Base-by-base conservation (phyloP, 1,284 basidiomycete species). In the Apiotrichum veenhuisii region DNA sequence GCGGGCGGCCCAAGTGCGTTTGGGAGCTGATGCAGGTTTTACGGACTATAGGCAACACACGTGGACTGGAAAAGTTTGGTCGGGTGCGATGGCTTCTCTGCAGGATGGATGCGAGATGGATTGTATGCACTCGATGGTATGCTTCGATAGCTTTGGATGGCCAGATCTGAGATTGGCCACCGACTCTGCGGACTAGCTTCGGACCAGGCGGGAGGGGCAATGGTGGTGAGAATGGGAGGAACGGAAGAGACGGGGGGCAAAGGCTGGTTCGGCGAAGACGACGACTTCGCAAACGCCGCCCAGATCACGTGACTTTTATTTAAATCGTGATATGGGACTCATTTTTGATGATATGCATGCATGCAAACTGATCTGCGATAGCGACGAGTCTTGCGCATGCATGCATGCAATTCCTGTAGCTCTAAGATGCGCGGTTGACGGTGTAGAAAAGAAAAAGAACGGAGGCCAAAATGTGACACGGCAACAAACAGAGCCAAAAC, bases 241-340 rank as follows among this genome's bases (percentile, higher is more conserved):
- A 23, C 22, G 33, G 45, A 34, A 36, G 46, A 48, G 33, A 12
- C n/a, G 26, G 42, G n/a, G 44, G 46, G 33, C n/a, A 5, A 41
- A 33, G 34, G 46, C 46, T 36, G 46, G 34, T 33, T 48, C 46
- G 46, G 46, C 46, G 46, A 48, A 48, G 46, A 37, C 18, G 30
- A 23, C 8, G 17, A 23, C 27, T 23, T 48, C 46, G 27, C 27
- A 48, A 48, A 48, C 46, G 46, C 46, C 46, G 46, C 17, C 9
- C 2, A 36, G 30, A 25, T 48, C 46, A 48, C 46, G 46, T 48
- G 46, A 48, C 46, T 36, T 36, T 5, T 7, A 5, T 48, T 34
- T 18, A 20, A 22, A 17, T 5, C 4, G 46, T 48, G 46, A 48
- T 48, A 27, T 20, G 7, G 15, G 2, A 7, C 15, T 27, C 22